phyloP scores from a whole-genome alignment of 495 filamentous ascomycete species.

The Neurospora sp. region DNA sequence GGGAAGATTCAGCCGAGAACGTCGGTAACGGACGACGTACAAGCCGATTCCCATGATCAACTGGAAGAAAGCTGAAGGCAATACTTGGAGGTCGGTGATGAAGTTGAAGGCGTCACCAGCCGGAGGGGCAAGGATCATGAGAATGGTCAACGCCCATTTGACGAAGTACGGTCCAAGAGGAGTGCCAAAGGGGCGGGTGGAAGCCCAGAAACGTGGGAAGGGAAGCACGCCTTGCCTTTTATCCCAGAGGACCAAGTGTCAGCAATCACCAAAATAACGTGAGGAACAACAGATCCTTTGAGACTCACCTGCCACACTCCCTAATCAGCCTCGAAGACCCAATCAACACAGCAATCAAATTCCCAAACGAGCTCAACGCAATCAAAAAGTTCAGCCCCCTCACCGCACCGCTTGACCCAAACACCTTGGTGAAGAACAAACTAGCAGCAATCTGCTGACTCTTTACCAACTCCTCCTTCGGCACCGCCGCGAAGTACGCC shows the following conservation, averaged over 20 bases:
- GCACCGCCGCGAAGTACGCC: constrained; percentile 50
- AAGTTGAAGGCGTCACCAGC: constrained; percentile 63
- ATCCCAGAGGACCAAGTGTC: neutral
- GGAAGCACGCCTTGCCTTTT: constrained; percentile 55
- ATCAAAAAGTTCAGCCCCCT: constrained; percentile 52
- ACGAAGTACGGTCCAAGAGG: constrained; percentile 49
- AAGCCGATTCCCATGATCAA: constrained; percentile 45
- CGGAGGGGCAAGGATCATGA: constrained; percentile 58
- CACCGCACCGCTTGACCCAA: constrained; percentile 41
- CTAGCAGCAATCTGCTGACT: constrained; percentile 46
- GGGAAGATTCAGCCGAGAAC: constrained; percentile 34
- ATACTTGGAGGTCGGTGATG: constrained; percentile 43
- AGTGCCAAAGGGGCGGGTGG: constrained; percentile 52
- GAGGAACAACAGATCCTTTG: neutral
- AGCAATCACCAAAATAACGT: neutral
- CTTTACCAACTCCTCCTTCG: constrained; percentile 39
- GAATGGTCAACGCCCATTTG: constrained; percentile 46
- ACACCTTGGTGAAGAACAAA: constrained; percentile 51
- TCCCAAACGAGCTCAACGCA: constrained; percentile 52
- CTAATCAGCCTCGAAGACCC: constrained; percentile 48
- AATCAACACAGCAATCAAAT: constrained; percentile 49
- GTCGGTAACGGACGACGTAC: constrained; percentile 40
- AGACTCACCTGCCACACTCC: constrained; percentile 43
- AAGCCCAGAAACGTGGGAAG: constrained; percentile 53
- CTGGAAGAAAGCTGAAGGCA: constrained; percentile 45